phyloP scores from a whole-genome alignment of 306 rosid genomes.

The Ormosia semicastrata region DNA sequence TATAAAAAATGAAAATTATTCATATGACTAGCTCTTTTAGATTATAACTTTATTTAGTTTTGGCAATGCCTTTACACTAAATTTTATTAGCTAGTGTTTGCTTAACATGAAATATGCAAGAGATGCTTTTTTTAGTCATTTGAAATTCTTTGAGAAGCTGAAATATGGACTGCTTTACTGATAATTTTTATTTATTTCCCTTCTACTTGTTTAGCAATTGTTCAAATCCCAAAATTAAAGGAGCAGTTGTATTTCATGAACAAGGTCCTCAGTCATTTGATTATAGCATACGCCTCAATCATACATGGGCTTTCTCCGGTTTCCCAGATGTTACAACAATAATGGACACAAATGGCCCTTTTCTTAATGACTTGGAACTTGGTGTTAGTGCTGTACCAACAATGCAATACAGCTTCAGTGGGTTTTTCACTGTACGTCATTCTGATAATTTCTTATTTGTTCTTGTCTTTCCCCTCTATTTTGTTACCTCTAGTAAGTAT shows the following conservation, averaged over 20 bases:
- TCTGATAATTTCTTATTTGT: constrained; percentile 17
- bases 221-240: constrained; percentile 80
- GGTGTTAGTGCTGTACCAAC: constrained; percentile 74
- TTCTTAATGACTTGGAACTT: constrained; percentile 81
- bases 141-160: constrained; percentile 8
- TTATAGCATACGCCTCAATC: constrained; percentile 95
- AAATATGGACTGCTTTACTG: constrained; percentile 22
- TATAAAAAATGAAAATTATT: background rate
- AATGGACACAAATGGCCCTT: constrained; percentile 96
- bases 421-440: constrained; percentile 83
- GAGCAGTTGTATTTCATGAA: constrained; percentile 81
- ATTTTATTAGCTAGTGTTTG: background rate
- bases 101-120: background rate
- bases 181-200: constrained; percentile 22
- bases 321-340: constrained; percentile 88
- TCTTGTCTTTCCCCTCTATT: background rate
- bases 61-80: background rate
- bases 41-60: constrained; percentile 6
- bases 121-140: background rate
- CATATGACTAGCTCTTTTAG: background rate
- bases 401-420: constrained; percentile 95
- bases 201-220: constrained; percentile 65
- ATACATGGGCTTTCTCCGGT: constrained; percentile 98
- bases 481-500: background rate
- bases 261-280: constrained; percentile 88